These are phyloP conservation scores for Penicillium sp. DNA, from an alignment of 2,329 filamentous ascomycete species.

Conservation along the genomic window DNA sequence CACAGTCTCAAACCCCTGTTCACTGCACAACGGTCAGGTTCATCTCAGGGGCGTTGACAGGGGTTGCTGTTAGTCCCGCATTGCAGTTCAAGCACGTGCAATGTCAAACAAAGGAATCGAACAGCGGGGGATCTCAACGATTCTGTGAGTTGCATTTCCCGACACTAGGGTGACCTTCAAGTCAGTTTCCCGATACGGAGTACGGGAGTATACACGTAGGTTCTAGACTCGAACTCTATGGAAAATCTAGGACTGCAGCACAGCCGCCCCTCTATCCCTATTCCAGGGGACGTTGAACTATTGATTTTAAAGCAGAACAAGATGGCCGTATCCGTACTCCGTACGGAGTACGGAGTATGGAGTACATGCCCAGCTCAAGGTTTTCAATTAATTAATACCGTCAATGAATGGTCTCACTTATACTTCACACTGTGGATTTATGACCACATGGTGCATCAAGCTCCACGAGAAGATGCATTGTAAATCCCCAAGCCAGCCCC, in stretches of 20 bases:
- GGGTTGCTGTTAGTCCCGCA: conserved; percentile 6
- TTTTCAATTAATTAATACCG: not conserved
- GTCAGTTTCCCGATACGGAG: not conserved
- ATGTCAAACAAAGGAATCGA: not conserved
- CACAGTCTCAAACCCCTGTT: conserved; percentile 7
- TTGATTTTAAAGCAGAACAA: too few species aligned
- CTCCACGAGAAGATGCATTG: conserved; percentile 13
- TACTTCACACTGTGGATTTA: conserved; percentile 6
- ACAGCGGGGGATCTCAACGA: not conserved
- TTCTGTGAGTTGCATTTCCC: not conserved
- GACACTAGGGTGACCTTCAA: not conserved
- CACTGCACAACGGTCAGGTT: conserved; percentile 1
- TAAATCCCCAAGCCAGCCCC: conserved; percentile 5
- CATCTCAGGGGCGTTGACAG: not conserved
- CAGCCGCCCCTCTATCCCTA: conserved; percentile 2
- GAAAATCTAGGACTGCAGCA: conserved; percentile 1
- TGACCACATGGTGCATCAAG: conserved; percentile 14
- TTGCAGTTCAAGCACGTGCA: conserved; percentile 8
- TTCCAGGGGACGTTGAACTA: too few species aligned
- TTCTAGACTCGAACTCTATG: not conserved
- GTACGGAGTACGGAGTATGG: too few species aligned
- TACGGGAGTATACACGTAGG: not conserved
- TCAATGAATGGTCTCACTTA: not conserved
- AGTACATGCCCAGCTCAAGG: not conserved
- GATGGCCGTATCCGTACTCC: too few species aligned